Evolutionary conservation across 495 filamentous ascomycete species (phyloP).

Genomic region (Penicillium longicatenatum): DNA sequence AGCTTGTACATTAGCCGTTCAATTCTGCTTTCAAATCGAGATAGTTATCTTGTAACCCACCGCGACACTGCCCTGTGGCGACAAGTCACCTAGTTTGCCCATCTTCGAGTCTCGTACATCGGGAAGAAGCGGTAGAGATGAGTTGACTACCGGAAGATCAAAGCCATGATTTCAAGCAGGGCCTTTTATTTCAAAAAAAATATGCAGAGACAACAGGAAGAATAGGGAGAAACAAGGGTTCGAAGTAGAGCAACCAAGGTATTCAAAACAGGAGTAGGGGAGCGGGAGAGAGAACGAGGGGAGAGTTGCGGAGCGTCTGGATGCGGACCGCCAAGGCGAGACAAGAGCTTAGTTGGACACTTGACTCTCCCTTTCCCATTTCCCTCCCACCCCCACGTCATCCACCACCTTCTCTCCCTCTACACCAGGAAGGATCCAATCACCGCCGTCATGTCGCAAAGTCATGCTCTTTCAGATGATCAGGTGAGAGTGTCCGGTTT

Average conservation of each 20-base stretch:
- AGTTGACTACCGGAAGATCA: constrained; percentile 22
- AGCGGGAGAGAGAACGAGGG: constrained; percentile 7
- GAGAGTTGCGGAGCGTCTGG: constrained; percentile 20
- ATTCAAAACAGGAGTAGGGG: constrained; percentile 2
- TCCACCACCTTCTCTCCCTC: constrained; percentile 8
- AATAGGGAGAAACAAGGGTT: constrained; percentile 13
- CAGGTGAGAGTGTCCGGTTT: constrained; percentile 54
- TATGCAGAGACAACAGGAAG: constrained; percentile 14
- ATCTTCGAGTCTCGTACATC: constrained; percentile 48
- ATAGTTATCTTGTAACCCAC: constrained; percentile 49
- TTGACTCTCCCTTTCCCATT: constrained; percentile 19
- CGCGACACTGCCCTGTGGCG: constrained; percentile 82
- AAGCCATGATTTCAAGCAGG: constrained; percentile 27
- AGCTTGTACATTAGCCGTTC: constrained; percentile 15
- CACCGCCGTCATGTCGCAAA: constrained; percentile 76
- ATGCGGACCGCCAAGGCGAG: constrained; percentile 28
- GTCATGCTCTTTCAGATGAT: constrained; percentile 94
- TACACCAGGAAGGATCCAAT: constrained; percentile 8
- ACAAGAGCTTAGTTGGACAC: constrained; percentile 31
- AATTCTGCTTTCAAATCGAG: neutral
- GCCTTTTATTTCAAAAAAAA: neutral
- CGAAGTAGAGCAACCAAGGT: neutral
- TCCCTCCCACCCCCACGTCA: constrained; percentile 27
- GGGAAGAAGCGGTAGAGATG: constrained; percentile 15
- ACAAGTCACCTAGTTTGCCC: constrained; percentile 80